phyloP scores from a whole-genome alignment of 208 protist species.

The Acanthamoeba healyi region DNA sequence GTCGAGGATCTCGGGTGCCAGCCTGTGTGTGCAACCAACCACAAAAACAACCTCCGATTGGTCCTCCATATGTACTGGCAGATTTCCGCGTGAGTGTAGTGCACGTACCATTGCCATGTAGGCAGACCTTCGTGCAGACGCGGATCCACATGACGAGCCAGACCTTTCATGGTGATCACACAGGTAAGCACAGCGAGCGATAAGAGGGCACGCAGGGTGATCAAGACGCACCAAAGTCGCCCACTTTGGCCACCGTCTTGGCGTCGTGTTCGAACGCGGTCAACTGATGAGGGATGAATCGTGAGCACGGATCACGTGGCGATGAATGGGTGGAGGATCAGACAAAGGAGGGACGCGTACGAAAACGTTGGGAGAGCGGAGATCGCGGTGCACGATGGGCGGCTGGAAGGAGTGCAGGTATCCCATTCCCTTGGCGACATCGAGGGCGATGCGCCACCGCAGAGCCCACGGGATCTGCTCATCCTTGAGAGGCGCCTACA shows the following conservation, averaged over 20 bases:
- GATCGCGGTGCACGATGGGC: slow-evolving; percentile 82
- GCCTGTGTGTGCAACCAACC: no score
- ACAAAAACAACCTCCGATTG: no score
- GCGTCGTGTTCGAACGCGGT: background rate
- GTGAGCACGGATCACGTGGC: background rate
- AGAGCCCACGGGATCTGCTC: slow-evolving; percentile 36
- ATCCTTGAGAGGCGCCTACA: background rate
- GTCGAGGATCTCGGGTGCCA: slow-evolving; percentile 9
- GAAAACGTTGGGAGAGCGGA: slow-evolving; percentile 81
- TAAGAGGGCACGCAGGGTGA: no score
- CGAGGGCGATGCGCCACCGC: slow-evolving; percentile 72
- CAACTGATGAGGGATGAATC: background rate
- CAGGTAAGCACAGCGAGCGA: no score
- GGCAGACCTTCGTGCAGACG: slow-evolving; percentile 48
- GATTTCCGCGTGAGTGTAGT: background rate
- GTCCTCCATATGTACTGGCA: no score
- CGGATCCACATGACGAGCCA: slow-evolving; percentile 69
- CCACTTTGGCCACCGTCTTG: slow-evolving; percentile 76
- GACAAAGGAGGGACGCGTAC: background rate
- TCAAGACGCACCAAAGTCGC: slow-evolving; percentile 81
- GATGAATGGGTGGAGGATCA: background rate
- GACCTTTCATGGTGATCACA: background rate
- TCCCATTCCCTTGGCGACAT: slow-evolving; percentile 78
- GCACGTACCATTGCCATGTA: slow-evolving; percentile 78
- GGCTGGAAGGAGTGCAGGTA: slow-evolving; percentile 66